Percentiles rank a stretch among this genome's conserved stretches.
Evolutionary conservation across 2,329 filamentous ascomycete species (phyloP).

Genomic region (Aciculosporium take): DNA sequence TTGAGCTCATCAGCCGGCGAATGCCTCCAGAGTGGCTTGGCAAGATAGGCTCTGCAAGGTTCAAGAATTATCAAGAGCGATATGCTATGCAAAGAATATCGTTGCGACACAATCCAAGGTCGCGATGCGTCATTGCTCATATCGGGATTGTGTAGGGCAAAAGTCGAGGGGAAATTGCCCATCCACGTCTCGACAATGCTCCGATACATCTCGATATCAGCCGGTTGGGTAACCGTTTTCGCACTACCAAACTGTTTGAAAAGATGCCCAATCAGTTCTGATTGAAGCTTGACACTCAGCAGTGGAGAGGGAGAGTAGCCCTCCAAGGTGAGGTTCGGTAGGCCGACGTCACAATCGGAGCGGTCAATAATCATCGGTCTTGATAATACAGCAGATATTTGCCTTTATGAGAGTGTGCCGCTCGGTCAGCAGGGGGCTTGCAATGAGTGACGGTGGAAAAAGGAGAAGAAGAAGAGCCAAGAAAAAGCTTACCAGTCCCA

Average conservation of each 20-base stretch:
- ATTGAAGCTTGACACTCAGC: slow-evolving; percentile 23
- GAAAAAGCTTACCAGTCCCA: slow-evolving; percentile 22
- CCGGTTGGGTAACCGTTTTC: slow-evolving; percentile 14
- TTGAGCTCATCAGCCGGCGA: slow-evolving; percentile 19
- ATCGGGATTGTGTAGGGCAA: slow-evolving; percentile 25
- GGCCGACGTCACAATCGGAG: slow-evolving; percentile 17
- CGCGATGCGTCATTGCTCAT: slow-evolving; percentile 24
- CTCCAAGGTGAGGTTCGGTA: slow-evolving; percentile 20
- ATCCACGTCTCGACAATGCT: slow-evolving; percentile 28
- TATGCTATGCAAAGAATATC: slow-evolving; percentile 29
- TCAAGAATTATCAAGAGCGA: slow-evolving; percentile 30
- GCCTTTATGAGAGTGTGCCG: slow-evolving; percentile 10
- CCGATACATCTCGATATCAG: slow-evolving; percentile 20
- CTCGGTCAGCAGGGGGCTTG: background rate
- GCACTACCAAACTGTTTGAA: slow-evolving; percentile 18
- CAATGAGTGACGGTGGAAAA: background rate
- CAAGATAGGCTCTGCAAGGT: slow-evolving; percentile 32
- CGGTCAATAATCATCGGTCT: slow-evolving; percentile 23
- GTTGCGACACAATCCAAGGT: slow-evolving; percentile 30
- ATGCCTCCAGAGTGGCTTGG: slow-evolving; percentile 17
- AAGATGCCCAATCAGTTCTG: slow-evolving; percentile 17
- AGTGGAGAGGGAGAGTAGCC: slow-evolving; percentile 18
- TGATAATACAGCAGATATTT: slow-evolving; percentile 20
- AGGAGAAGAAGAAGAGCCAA: background rate
- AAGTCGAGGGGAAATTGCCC: slow-evolving; percentile 25